Percentiles rank a stretch among this genome's conserved stretches.
phyloP scores from a whole-genome alignment of 257 asterid genomes.

The Apocynum venetum region DNA sequence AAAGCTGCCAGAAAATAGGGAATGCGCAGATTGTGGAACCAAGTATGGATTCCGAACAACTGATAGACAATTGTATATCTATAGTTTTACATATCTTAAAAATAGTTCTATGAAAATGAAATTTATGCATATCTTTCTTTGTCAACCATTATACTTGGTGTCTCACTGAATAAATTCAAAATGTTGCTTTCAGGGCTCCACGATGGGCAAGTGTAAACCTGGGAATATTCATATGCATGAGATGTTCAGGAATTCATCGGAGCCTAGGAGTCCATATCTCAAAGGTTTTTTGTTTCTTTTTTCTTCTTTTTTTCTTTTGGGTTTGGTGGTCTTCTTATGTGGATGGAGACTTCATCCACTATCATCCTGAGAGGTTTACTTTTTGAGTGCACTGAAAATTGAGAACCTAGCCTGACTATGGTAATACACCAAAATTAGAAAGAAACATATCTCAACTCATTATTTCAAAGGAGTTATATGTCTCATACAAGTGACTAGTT shows the following conservation, averaged over 20 bases:
- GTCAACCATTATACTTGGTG: background rate
- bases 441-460: background rate
- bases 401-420: background rate
- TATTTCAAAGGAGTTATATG: background rate
- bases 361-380: background rate
- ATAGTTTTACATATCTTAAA: background rate
- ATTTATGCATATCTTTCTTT: background rate
- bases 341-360: background rate
- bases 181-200: constrained; percentile 60
- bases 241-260: constrained; percentile 88
- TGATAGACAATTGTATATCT: constrained; percentile 1
- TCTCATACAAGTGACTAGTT: background rate
- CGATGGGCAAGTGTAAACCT: constrained; percentile 95
- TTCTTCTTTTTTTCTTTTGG: background rate
- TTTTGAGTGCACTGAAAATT: background rate
- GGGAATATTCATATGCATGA: constrained; percentile 88
- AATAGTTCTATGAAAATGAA: background rate
- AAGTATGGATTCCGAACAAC: constrained; percentile 41
- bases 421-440: background rate
- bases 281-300: constrained; percentile 42
- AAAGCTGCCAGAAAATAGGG: constrained; percentile 77
- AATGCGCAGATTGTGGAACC: constrained; percentile 85
- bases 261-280: constrained; percentile 95
- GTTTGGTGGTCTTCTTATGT: background rate
- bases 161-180: background rate